Evolutionary conservation across 371 early-diverging fungal species (phyloP).

Genomic region (Rhizomucor pusillus): DNA sequence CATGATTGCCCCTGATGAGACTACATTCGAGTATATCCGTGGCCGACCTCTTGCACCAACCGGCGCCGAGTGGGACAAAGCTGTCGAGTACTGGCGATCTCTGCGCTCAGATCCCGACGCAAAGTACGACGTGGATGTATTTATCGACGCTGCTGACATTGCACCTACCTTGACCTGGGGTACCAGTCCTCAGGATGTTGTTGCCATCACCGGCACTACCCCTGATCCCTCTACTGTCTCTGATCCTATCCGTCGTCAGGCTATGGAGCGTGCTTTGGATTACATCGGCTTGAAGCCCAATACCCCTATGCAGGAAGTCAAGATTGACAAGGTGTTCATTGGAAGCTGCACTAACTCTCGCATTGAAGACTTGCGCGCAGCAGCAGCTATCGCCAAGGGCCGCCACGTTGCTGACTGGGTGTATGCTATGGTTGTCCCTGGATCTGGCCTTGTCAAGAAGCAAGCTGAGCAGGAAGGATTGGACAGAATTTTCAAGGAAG

Average conservation of each 20-base stretch:
- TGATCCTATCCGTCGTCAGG: constrained; percentile 47
- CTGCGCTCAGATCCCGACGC: constrained; percentile 60
- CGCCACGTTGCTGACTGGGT: constrained; percentile 61
- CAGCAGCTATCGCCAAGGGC: constrained; percentile 62
- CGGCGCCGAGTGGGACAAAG: constrained; percentile 60
- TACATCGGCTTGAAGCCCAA: constrained; percentile 70
- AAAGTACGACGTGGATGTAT: constrained; percentile 57
- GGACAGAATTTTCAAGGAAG: constrained; percentile 62
- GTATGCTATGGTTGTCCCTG: constrained; percentile 71
- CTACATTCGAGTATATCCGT: constrained; percentile 64
- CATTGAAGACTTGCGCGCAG: constrained; percentile 69
- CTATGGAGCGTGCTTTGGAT: constrained; percentile 54
- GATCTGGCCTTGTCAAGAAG: constrained; percentile 66
- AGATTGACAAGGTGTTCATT: constrained; percentile 68
- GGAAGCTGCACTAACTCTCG: constrained; percentile 76
- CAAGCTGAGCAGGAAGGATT: constrained; percentile 72
- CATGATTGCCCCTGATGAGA: constrained; percentile 70
- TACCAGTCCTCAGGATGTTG: constrained; percentile 67
- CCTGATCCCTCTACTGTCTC: constrained; percentile 51
- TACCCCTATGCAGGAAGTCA: constrained; percentile 54
- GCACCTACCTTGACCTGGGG: constrained; percentile 71
- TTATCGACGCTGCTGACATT: constrained; percentile 56
- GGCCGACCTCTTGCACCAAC: constrained; percentile 63
- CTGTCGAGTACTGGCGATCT: constrained; percentile 64
- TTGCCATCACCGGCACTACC: constrained; percentile 54